Evolutionary conservation across 2,329 filamentous ascomycete species (phyloP).

Genomic region (Coccinonectria pachysandricola): DNA sequence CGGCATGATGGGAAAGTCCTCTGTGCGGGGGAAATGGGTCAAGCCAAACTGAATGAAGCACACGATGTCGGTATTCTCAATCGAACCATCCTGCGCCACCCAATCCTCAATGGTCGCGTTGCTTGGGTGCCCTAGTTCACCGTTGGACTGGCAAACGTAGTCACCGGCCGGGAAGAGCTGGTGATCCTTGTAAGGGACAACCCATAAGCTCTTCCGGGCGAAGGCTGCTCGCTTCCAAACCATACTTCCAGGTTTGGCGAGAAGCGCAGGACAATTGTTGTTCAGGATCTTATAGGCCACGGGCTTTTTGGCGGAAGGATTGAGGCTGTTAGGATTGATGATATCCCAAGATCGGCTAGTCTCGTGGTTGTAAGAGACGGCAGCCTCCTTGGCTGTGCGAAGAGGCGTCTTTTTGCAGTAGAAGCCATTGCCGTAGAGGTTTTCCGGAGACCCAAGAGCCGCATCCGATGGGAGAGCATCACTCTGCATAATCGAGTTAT

Average conservation of each 20-base stretch:
- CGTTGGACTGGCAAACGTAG: slow-evolving; percentile 80
- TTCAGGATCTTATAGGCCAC: slow-evolving; percentile 84
- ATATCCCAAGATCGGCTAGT: slow-evolving; percentile 87
- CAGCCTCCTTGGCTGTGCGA: slow-evolving; percentile 54
- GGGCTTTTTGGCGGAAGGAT: slow-evolving; percentile 77
- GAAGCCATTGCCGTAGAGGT: slow-evolving; percentile 85
- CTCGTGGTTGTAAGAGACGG: slow-evolving; percentile 69
- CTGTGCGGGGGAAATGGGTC: slow-evolving; percentile 79
- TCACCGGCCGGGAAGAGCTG: slow-evolving; percentile 79
- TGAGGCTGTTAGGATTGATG: slow-evolving; percentile 68
- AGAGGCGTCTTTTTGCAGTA: slow-evolving; percentile 75
- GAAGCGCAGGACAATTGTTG: slow-evolving; percentile 64
- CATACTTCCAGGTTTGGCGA: slow-evolving; percentile 74
- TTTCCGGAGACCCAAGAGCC: slow-evolving; percentile 69
- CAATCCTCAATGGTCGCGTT: slow-evolving; percentile 63
- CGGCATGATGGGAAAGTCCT: slow-evolving; percentile 91
- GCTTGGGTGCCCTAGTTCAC: slow-evolving; percentile 47
- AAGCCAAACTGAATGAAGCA: slow-evolving; percentile 92
- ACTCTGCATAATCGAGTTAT: slow-evolving; percentile 60
- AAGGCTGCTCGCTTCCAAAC: slow-evolving; percentile 88
- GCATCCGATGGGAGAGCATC: slow-evolving; percentile 63
- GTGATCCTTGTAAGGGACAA: slow-evolving; percentile 55
- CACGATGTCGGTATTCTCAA: slow-evolving; percentile 78
- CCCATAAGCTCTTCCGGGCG: slow-evolving; percentile 39
- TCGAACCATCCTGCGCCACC: slow-evolving; percentile 61